Base-by-base conservation (phyloP, 371 early-diverging fungal species). In the Apophysomyces trapeziformis region DNA sequence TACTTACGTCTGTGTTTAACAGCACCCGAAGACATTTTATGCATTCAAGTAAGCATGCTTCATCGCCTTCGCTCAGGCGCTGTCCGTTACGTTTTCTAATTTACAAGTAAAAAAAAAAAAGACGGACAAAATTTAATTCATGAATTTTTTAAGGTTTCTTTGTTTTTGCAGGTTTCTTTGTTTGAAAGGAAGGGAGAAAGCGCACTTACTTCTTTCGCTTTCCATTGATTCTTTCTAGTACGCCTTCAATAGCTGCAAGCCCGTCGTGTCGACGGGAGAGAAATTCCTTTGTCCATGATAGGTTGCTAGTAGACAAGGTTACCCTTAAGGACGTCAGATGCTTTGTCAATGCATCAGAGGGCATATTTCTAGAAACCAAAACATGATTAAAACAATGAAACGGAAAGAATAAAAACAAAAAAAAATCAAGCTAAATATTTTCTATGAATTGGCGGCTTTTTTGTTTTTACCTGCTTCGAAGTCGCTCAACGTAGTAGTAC, bases 251-350 rank as follows among this genome's bases (percentile, higher is more conserved):
- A 5, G 87, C 88, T 16, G 77, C 65, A 7, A 82, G 59, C 6
- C 85, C 83, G 56, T 77, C 77, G 50, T 82, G 78, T 2, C 75
- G 64, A 13, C 75, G 69, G 13, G 87, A 83, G 8, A 90, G 65
- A 62, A 90, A 90, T 57, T 82, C 80, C 14, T 83, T 77, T 5
- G 87, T 83, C 88, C 89, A 90, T 4, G 85, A 74, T 13, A 85
- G 56, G 38, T 80, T 80, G 12, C 79, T 85, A 2, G 84, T 83
- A 0, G 86, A 76, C 7, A 88, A 68, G 0, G 76, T 75, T 36
- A 78, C 71, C 9, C 82, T 74, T 41, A 90, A 74, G 6, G 84
- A 78, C 16, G 72, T 70, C n/a, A 90, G 68, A 57, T 83, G 81
- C 38, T 87, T 84, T 32, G 79, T 73, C 35, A 88, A 66, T 0